phyloP scores from a whole-genome alignment of 2,329 filamentous ascomycete species.

The Xylaria digitata region DNA sequence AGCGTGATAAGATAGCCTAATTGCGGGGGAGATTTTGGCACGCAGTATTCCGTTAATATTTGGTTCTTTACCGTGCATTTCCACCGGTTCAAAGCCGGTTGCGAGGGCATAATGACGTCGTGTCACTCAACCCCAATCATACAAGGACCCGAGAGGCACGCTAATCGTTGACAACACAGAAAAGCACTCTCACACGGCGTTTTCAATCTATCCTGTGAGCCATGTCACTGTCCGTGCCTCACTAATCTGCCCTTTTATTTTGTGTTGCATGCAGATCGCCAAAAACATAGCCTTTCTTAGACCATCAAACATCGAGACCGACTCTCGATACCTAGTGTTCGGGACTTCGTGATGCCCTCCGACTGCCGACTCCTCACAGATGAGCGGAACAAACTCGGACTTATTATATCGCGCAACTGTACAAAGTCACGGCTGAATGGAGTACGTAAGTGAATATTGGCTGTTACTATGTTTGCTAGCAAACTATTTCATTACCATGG shows the following conservation, averaged over 20 bases:
- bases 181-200: not conserved
- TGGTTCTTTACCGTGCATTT: not conserved
- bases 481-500: too few relatives aligned
- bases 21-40: not conserved
- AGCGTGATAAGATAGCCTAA: not conserved
- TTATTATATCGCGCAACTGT: too few relatives aligned
- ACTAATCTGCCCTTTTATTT: not conserved
- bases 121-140: not conserved
- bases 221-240: not conserved
- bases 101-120: not conserved
- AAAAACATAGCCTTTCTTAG: slow-evolving; percentile 1
- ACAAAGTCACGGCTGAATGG: too few relatives aligned
- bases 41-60: not conserved
- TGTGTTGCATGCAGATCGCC: slow-evolving; percentile 4
- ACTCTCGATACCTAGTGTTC: not conserved
- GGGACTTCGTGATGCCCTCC: not conserved
- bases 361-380: not conserved
- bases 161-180: slow-evolving; percentile 15
- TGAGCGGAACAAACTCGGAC: not conserved
- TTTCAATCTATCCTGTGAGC: slow-evolving; percentile 15
- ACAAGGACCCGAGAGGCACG: slow-evolving; percentile 4
- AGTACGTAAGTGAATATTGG: too few relatives aligned
- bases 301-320: not conserved
- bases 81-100: not conserved
- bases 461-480: too few relatives aligned